Base-by-base conservation (phyloP, 2,329 filamentous ascomycete species). In the Ceratocystis ficicola region DNA sequence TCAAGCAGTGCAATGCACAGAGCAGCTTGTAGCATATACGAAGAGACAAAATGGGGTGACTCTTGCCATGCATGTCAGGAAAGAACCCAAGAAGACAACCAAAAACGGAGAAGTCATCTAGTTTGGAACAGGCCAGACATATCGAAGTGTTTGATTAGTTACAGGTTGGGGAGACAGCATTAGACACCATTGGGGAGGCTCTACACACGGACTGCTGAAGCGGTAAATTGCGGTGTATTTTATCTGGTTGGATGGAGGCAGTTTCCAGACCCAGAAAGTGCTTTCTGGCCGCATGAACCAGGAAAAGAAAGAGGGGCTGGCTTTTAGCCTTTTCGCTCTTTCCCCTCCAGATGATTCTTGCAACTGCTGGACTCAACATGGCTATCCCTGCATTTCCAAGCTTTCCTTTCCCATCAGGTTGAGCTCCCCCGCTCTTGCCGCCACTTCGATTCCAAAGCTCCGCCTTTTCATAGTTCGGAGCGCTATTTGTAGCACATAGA, bases 11-110 rank as follows among this genome's bases (percentile, higher is more conserved):
- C 15, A 36, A 59, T 59, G 55, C 28, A 59, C 55, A 59, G 55
- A 59, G 55, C 55, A 36, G 55, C 15, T n/a, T 59, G 55, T n/a
- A 32, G 25, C 52, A 57, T 57, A 59, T 59, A 59, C 55, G 55
- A 59, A 59, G 55, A 59, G 55, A 36, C 55, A 59, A 20, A 28
- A 59, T 59, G 55, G 55, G 28, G 28, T 36, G 55, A 20, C 28
- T 25, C 8, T 36, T 17, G 10, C 10, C 2, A 1, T 59, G 12
- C 20, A 30, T 36, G 28, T 12, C 25, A 59, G 46, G 20, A 17
- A 5, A 20, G 28, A 59, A 12, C 55, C 22, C 20, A 52, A 57
- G 15, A 57, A 57, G 50, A 57, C 4, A 17, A 8, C 22, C 25
- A 20, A 59, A 59, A 6, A 59, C 6, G 6, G 17, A 57, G 28